Evolutionary conservation across 78 protist species (phyloP), one percentile per base, ranked within the genome.

Genomic region (Polysphondylium violaceum): DNA sequence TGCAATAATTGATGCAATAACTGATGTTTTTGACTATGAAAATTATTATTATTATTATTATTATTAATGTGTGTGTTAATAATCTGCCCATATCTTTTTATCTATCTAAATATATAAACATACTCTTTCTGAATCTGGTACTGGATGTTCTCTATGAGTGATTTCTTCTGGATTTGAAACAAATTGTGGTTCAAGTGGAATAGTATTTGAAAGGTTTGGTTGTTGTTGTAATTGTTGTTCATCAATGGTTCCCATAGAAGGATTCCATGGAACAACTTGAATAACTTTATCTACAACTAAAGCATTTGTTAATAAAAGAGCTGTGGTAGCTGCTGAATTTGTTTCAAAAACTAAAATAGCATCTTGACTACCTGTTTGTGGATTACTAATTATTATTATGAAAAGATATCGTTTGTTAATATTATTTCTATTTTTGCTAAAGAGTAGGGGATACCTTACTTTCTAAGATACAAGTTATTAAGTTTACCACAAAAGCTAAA

Each of bases 401-500:
- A 9, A 21, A 43, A 21, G 14, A 53, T 35, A 38, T 51, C n/a
- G 33, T 40, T 31, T 11, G 23, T 60, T 21, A 41, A 38, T 9
- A 12, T 19, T 74, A 8, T 35, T 21, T 29, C 5, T 35, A 16
- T 1, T 3, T 21, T 7, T 33, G n/a, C n/a, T n/a, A n/a, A n/a
- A n/a, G n/a, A n/a, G n/a, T n/a, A n/a, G n/a, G n/a, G n/a, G n/a
- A 58, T 2, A 29, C 23, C 95, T 21, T 78, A 92, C 95, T 14
- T 61, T 68, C 65, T 55, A 14, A 93, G 50, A 43, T 19, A 33
- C 33, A 93, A 73, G 16, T 93, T 74, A 6, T 25, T 59, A 58
- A 93, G 83, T 86, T 69, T 76, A 2, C 95, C 95, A 68, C 95
- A 93, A 60, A 93, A 93, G 0, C 69, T 47, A 76, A 93, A 93